Conservation (phyloP, 169 alveolate species). For the Plasmodium yoelii region DNA sequence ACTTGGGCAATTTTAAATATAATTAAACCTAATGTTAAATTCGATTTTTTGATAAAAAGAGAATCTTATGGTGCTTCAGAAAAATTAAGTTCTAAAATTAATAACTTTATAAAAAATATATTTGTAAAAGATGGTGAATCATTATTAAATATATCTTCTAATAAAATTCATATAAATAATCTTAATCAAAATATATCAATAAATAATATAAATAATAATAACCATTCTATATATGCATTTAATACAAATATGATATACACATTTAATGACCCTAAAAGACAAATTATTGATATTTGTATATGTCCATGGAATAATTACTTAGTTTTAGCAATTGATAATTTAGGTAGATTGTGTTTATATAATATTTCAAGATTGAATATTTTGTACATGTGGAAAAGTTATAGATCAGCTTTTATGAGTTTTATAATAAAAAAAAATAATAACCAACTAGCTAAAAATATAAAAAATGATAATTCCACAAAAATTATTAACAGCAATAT, state of each 20-base stretch:
- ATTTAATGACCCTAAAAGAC: slow-evolving; percentile 69
- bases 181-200: neutral
- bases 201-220: slow-evolving; percentile 10
- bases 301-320: slow-evolving; percentile 68
- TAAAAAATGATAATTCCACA: neutral
- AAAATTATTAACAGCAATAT: neutral
- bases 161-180: neutral
- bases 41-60: slow-evolving; percentile 39
- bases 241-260: slow-evolving; percentile 32
- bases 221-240: slow-evolving; percentile 1
- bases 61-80: slow-evolving; percentile 45
- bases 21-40: slow-evolving; percentile 10
- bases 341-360: slow-evolving; percentile 49
- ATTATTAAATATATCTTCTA: neutral
- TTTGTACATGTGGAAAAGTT: slow-evolving; percentile 73
- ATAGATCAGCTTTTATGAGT: slow-evolving; percentile 61
- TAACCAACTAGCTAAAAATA: neutral
- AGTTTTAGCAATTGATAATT: slow-evolving; percentile 42
- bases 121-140: slow-evolving; percentile 34
- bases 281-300: slow-evolving; percentile 51
- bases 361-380: slow-evolving; percentile 38
- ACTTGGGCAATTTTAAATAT: slow-evolving; percentile 38
- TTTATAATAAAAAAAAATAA: slow-evolving; percentile 21
- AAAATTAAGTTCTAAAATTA: slow-evolving; percentile 59
- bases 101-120: slow-evolving; percentile 62